Conservation (phyloP, 139 green algal species). For the Chlorella sp. region DNA sequence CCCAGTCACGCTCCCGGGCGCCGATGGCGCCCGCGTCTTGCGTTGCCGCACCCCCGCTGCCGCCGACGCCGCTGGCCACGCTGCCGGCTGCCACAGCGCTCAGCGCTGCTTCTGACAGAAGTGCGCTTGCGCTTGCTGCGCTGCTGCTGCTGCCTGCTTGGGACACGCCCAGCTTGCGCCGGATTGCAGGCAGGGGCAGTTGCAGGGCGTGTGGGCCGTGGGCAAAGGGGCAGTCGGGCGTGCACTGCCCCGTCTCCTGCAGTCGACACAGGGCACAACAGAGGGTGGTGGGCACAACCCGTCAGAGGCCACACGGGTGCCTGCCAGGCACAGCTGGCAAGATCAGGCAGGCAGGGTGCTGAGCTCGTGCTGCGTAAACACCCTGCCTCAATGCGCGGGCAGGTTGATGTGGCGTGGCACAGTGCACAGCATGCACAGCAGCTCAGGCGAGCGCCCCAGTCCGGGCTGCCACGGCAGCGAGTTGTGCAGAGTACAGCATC, state of each 20-base stretch:
- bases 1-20: background rate
- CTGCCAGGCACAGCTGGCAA: background rate
- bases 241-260: constrained; percentile 16
- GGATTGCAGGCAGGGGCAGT: background rate
- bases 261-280: background rate
- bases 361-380: background rate
- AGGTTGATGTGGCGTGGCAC: background rate
- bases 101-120: background rate
- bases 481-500: too few relatives aligned
- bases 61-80: background rate
- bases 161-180: background rate
- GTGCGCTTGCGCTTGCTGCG: background rate
- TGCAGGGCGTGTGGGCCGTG: background rate
- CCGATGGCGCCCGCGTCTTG: background rate
- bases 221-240: constrained; percentile 9
- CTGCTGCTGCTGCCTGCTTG: background rate
- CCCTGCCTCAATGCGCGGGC: too few relatives aligned
- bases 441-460: too few relatives aligned
- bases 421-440: background rate
- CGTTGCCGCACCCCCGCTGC: background rate
- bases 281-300: background rate
- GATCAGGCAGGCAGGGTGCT: background rate
- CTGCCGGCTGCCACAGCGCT: background rate
- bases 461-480: background rate
- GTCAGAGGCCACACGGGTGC: background rate